Evolutionary conservation across 495 filamentous ascomycete genomes (phyloP), one percentile per base, ranked within the genome.

Genomic region (Xylaria curta): DNA sequence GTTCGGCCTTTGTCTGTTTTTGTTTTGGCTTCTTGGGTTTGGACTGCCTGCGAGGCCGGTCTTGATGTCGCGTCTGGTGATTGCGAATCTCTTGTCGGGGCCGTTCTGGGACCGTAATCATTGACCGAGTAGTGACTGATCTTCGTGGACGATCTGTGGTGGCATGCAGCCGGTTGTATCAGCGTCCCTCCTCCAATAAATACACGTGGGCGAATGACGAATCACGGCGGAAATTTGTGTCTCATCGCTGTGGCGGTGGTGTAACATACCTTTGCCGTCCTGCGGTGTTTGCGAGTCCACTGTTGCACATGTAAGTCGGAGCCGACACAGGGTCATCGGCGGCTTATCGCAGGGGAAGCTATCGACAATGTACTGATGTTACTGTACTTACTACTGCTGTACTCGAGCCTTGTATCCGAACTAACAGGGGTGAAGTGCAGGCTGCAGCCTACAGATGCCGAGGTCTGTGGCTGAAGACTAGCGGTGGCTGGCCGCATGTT

Each of bases 81-180:
- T 38, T 19, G 51, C 31, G 60, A 47, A 4, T 21, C 58, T 58
- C 10, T 13, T 54, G 9, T 3, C 31, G 66, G 21, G 63, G 28
- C 47, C n/a, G 26, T 44, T 33, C 38, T 44, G 56, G 10, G 40
- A 36, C 73, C 68, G 73, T 71, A 69, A 56, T 77, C 77, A 79
- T 77, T 74, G 73, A 72, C 75, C 61, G 72, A 24, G 59, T 59
- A 28, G 54, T 71, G 44, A 46, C 54, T 19, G 63, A 62, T 56
- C 66, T 60, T 74, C 36, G 54, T 49, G 69, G 64, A 73, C 56
- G 46, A 61, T 71, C 77, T 78, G 72, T 40, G 17, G 38, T 51
- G 46, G 66, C 70, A 69, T 26, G 62, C 68, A 64, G 65, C 68
- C 73, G 70, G 74, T 77, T 17, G 33, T 60, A 72, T 79, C 72